Conservation (phyloP, 2,329 filamentous ascomycete species). For the Aspergillus glaucus region DNA sequence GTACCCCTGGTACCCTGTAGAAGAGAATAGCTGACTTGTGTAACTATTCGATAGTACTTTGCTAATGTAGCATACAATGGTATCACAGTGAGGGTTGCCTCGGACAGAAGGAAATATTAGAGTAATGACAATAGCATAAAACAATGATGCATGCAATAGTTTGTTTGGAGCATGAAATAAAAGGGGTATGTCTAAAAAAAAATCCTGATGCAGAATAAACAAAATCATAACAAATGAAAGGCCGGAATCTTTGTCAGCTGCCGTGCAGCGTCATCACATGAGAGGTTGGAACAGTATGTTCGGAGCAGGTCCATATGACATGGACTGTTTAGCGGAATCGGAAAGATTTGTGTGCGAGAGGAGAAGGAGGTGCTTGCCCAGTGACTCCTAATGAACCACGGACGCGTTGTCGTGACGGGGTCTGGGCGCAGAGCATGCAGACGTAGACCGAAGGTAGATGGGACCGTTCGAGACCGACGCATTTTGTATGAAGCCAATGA, state of each 20-base stretch:
- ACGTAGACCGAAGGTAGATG: conserved; percentile 45
- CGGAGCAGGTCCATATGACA: too few species aligned
- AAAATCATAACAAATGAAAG: too few species aligned
- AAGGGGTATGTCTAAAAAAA: conserved; percentile 9
- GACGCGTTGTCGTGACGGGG: conserved; percentile 32
- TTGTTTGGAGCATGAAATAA: conserved; percentile 3
- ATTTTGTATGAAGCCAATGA: conserved; percentile 57
- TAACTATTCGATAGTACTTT: background rate
- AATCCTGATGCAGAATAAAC: background rate
- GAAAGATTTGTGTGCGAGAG: conserved; percentile 38
- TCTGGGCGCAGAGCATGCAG: conserved; percentile 46
- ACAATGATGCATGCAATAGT: conserved; percentile 8
- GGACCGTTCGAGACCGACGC: conserved; percentile 48
- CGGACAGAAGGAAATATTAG: conserved; percentile 9
- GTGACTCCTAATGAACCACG: conserved; percentile 26
- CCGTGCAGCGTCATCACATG: background rate
- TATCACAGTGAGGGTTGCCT: conserved; percentile 8
- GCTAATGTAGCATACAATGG: conserved; percentile 2
- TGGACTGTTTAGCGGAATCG: conserved; percentile 24
- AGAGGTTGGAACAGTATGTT: background rate
- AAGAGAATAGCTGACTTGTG: background rate
- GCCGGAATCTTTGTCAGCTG: background rate
- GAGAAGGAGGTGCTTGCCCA: conserved; percentile 31
- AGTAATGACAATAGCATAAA: conserved; percentile 7
- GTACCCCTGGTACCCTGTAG: background rate